These are phyloP conservation scores for Colletotrichum tamarilloi DNA, from an alignment of 2,329 filamentous ascomycete genomes.

Conservation along the genomic window DNA sequence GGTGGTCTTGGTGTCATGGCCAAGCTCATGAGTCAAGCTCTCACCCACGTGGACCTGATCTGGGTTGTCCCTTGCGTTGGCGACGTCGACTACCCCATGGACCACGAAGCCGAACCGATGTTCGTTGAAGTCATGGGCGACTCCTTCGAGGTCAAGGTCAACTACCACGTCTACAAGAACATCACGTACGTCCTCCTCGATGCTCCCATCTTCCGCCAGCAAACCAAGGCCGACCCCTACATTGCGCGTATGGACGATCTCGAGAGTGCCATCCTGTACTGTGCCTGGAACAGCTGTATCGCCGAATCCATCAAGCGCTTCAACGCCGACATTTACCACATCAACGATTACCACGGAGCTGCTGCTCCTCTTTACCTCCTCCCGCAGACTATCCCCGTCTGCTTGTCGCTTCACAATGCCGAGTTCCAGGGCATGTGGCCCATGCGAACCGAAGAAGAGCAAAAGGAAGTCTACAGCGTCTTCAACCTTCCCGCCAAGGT, in stretches of 20 bases:
- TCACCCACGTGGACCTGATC: constrained; percentile 73
- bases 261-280: constrained; percentile 75
- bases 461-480: constrained; percentile 71
- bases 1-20: constrained; percentile 78
- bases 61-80: constrained; percentile 74
- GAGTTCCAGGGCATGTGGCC: constrained; percentile 78
- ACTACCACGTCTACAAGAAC: constrained; percentile 72
- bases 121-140: constrained; percentile 70
- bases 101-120: constrained; percentile 70
- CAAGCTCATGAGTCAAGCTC: constrained; percentile 74
- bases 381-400: constrained; percentile 70
- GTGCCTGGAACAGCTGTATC: constrained; percentile 78
- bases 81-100: constrained; percentile 71
- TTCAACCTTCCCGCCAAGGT: constrained; percentile 70
- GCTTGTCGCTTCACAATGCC: constrained; percentile 74
- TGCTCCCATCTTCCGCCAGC: constrained; percentile 73
- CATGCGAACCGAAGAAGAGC: constrained; percentile 70
- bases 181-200: constrained; percentile 77
- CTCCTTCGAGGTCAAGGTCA: constrained; percentile 70
- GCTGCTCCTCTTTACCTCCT: constrained; percentile 73
- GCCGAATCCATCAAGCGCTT: constrained; percentile 72
- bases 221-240: constrained; percentile 72
- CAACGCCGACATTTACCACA: constrained; percentile 72
- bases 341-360: constrained; percentile 74
- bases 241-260: constrained; percentile 77